A percentile compares a stretch with the other conserved stretches of the same genome.
These are phyloP conservation scores for Pistacia atlantica DNA, from an alignment of 345 rosid genomes.

Conservation along the genomic window DNA sequence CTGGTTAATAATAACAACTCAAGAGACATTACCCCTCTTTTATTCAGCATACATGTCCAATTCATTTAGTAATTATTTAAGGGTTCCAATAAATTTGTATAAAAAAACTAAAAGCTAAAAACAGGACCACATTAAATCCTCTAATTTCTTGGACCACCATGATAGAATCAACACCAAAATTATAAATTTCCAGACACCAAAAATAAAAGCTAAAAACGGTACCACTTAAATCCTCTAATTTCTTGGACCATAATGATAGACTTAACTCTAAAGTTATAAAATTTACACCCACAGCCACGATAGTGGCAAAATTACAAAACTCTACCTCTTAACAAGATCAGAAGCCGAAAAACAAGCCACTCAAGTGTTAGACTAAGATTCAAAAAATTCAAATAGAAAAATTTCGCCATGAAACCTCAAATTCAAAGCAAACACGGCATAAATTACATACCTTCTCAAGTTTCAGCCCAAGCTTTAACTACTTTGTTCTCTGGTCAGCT, in stretches of 20 bases:
- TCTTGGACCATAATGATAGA: background rate
- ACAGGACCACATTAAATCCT: background rate
- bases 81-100: background rate
- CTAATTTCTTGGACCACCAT: background rate
- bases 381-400: background rate
- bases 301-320: background rate
- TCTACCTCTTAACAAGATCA: conserved; percentile 10
- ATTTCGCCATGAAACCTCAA: conserved; percentile 1
- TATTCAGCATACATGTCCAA: background rate
- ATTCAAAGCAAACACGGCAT: conserved; percentile 4
- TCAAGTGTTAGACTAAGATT: background rate
- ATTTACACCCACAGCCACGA: background rate
- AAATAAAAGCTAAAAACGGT: background rate
- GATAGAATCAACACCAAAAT: background rate
- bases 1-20: background rate
- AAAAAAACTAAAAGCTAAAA: background rate
- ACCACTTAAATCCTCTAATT: background rate
- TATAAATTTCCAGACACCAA: background rate
- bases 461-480: background rate
- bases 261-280: background rate
- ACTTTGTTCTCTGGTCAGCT: background rate
- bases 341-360: conserved; percentile 4
- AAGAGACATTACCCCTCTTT: background rate
- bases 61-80: background rate
- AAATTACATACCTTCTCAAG: conserved; percentile 5